Percentiles rank a stretch among this genome's conserved stretches.
Conservation (phyloP, 2,329 filamentous ascomycete species). For the Phaeomoniella chlamydospora region DNA sequence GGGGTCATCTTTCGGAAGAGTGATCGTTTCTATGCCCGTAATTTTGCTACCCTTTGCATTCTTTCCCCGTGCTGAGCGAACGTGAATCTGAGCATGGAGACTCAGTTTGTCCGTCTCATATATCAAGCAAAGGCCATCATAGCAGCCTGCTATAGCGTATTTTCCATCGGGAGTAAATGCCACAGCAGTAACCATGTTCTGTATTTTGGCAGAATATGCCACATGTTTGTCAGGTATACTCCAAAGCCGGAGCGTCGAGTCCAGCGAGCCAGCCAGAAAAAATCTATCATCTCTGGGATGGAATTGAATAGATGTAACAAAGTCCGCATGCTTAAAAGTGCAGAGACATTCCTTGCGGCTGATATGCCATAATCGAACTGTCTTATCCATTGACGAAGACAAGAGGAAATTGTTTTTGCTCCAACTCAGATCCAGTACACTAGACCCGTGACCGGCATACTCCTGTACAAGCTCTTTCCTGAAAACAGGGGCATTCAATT, state of each 20-base stretch:
- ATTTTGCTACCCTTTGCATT: conserved; percentile 97
- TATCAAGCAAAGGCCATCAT: conserved; percentile 75
- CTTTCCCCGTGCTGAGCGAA: conserved; percentile 81
- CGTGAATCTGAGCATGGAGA: conserved; percentile 71
- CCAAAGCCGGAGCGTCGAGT: conserved; percentile 80
- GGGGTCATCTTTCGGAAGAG: conserved; percentile 39
- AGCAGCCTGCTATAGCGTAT: conserved; percentile 72
- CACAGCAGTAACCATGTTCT: conserved; percentile 86
- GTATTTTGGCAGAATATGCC: conserved; percentile 61
- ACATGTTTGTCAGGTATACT: conserved; percentile 95
- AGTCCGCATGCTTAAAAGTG: conserved; percentile 87
- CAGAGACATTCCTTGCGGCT: conserved; percentile 75
- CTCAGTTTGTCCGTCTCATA: conserved; percentile 88
- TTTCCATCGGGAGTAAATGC: conserved; percentile 88
- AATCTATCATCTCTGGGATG: conserved; percentile 92
- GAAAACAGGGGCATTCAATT: conserved; percentile 82
- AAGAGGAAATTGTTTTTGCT: conserved; percentile 95
- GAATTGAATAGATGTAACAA: conserved; percentile 88
- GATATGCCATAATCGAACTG: conserved; percentile 85
- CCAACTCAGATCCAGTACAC: conserved; percentile 87
- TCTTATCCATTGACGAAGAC: conserved; percentile 96
- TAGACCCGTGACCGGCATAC: conserved; percentile 69
- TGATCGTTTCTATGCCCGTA: conserved; percentile 73
- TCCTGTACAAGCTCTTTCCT: conserved; percentile 62
- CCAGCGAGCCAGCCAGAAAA: conserved; percentile 85